These are phyloP conservation scores for Citrus sp. DNA, from an alignment of 345 rosid species.

Conservation along the genomic window DNA sequence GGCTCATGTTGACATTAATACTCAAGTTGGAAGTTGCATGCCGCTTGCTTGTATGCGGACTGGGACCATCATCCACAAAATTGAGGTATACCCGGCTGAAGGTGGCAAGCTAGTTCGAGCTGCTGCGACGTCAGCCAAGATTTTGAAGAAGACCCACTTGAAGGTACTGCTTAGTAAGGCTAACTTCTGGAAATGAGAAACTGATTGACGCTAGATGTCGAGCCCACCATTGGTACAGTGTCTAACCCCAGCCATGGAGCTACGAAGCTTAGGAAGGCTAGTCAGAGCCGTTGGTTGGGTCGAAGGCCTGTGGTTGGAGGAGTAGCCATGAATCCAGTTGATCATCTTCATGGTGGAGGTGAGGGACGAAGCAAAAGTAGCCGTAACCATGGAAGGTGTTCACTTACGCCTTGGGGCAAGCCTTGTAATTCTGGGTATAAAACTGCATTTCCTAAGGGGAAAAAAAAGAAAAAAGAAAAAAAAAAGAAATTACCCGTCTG, in stretches of 20 bases:
- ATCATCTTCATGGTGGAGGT: slow-evolving; percentile 98
- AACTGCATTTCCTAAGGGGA: slow-evolving; percentile 50
- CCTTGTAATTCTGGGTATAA: slow-evolving; percentile 79
- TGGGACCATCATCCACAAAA: slow-evolving; percentile 83
- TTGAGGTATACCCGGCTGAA: slow-evolving; percentile 78
- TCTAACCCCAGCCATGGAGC: slow-evolving; percentile 25
- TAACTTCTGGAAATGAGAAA: slow-evolving; percentile 70
- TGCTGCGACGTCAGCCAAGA: slow-evolving; percentile 83
- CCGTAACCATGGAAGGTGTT: slow-evolving; percentile 57
- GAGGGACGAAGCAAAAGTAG: slow-evolving; percentile 93
- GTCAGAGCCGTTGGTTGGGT: slow-evolving; percentile 66
- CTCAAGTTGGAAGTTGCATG: slow-evolving; percentile 84
- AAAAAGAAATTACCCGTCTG: slow-evolving; percentile 4
- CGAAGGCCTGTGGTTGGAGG: slow-evolving; percentile 78
- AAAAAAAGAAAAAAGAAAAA: slow-evolving; percentile 21
- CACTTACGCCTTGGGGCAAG: slow-evolving; percentile 85
- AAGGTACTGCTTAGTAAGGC: slow-evolving; percentile 45
- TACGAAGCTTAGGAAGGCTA: too few species aligned
- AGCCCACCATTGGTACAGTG: slow-evolving; percentile 68
- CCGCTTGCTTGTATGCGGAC: slow-evolving; percentile 78
- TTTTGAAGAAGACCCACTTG: slow-evolving; percentile 65
- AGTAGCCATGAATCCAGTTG: slow-evolving; percentile 85
- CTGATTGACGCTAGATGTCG: slow-evolving; percentile 63
- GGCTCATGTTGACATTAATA: slow-evolving; percentile 72
- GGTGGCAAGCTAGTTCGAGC: slow-evolving; percentile 84